These are phyloP conservation scores for Boletus subcaerulescens DNA, from an alignment of 768 basidiomycete species.

Conservation along the genomic window DNA sequence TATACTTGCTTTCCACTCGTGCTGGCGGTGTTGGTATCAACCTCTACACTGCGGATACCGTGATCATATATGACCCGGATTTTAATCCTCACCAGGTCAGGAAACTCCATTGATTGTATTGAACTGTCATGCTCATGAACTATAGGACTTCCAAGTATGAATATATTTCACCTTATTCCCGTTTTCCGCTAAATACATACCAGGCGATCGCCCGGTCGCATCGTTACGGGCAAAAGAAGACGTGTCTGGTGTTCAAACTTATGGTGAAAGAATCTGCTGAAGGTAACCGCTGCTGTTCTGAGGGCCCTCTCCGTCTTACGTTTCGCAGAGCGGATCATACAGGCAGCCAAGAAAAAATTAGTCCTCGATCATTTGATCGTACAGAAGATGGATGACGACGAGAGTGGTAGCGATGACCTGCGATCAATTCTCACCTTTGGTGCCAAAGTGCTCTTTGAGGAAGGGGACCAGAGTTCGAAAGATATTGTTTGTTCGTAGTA, in stretches of 20 bases:
- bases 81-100: conserved; percentile 95
- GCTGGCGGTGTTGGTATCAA: conserved; percentile 96
- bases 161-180: not conserved
- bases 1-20: conserved; percentile 88
- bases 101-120: conserved; percentile 1
- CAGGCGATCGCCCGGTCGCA: conserved; percentile 94
- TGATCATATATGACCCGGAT: conserved; percentile 92
- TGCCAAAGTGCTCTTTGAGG: conserved; percentile 80
- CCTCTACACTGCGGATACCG: conserved; percentile 88
- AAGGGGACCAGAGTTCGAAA: conserved; percentile 48
- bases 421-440: conserved; percentile 88
- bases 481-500: conserved; percentile 65
- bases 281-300: conserved; percentile 43
- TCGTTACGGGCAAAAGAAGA: conserved; percentile 93
- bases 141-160: conserved; percentile 81
- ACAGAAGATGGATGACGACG: conserved; percentile 89
- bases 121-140: conserved; percentile 10
- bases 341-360: conserved; percentile 93
- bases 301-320: not conserved
- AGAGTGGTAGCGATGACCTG: conserved; percentile 74
- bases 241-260: conserved; percentile 91
- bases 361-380: conserved; percentile 94
- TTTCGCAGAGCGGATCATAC: conserved; percentile 80
- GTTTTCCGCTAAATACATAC: conserved; percentile 6
- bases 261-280: conserved; percentile 95